These are phyloP conservation scores for Tolypocladium album DNA, from an alignment of 2,329 filamentous ascomycete species.

Conservation along the genomic window DNA sequence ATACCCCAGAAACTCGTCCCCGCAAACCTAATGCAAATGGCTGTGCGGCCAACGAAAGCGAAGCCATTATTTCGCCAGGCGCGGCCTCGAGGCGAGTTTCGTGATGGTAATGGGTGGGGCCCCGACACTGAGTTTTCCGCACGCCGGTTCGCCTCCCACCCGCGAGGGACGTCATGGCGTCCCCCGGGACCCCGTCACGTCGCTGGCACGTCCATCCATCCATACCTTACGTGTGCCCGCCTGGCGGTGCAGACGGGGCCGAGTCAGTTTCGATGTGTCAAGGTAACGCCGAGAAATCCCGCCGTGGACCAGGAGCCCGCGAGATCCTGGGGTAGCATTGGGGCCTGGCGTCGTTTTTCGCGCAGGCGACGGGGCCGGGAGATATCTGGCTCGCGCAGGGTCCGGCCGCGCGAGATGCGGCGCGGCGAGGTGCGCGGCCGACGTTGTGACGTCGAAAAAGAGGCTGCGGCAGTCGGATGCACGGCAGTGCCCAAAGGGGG, in stretches of 20 bases:
- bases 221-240: no score
- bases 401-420: not conserved
- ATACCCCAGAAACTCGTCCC: not conserved
- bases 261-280: conserved; percentile 11
- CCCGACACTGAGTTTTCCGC: not conserved
- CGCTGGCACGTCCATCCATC: no score
- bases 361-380: not conserved
- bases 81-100: not conserved
- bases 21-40: not conserved
- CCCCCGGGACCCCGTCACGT: not conserved
- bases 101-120: not conserved
- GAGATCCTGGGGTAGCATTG: conserved; percentile 1
- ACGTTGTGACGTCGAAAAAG: not conserved
- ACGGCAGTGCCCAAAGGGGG: not conserved
- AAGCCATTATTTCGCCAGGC: not conserved
- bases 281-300: conserved; percentile 2
- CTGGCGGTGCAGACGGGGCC: not conserved
- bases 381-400: not conserved
- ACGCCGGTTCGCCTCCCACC: not conserved
- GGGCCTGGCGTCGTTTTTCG: not conserved
- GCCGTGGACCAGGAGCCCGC: not conserved
- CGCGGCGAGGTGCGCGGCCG: not conserved
- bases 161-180: not conserved
- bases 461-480: not conserved
- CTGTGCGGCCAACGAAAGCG: not conserved